These are phyloP conservation scores for Yamadazyma atmosphaerica DNA, from an alignment of 1,139 yeast species.

Conservation along the genomic window DNA sequence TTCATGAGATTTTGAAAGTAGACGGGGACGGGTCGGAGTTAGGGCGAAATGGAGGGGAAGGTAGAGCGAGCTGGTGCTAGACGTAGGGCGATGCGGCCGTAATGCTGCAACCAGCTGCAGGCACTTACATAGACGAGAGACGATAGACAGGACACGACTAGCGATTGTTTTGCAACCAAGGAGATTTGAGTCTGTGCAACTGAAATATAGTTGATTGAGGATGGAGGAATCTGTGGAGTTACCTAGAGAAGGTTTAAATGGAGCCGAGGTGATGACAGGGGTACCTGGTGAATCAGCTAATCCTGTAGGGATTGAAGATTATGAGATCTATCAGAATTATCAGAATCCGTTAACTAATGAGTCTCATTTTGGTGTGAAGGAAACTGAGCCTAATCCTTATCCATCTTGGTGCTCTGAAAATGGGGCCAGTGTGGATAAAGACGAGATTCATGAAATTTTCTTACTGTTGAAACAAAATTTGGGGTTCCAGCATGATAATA, in stretches of 20 bases:
- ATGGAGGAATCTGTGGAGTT: not conserved
- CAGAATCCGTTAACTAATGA: conserved; percentile 8
- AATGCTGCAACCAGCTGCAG: too few relatives aligned
- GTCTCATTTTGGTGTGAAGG: conserved; percentile 2
- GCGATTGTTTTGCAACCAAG: conserved; percentile 2
- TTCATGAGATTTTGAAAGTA: not conserved
- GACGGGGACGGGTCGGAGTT: too few relatives aligned
- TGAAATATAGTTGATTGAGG: not conserved
- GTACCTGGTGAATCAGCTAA: not conserved
- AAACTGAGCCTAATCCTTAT: conserved; percentile 3
- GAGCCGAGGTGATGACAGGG: not conserved
- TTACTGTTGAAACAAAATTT: conserved; percentile 20
- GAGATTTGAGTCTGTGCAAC: not conserved
- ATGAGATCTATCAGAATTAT: conserved; percentile 8
- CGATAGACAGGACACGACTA: not conserved
- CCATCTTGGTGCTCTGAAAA: conserved; percentile 40
- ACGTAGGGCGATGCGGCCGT: too few relatives aligned
- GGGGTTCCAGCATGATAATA: conserved; percentile 40
- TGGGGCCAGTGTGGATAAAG: conserved; percentile 23
- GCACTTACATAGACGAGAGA: not conserved
- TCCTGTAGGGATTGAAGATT: conserved; percentile 6
- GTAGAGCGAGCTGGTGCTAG: too few relatives aligned
- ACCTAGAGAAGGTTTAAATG: too few relatives aligned
- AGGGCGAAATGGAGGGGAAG: too few relatives aligned
- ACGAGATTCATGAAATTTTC: conserved; percentile 24